These are phyloP conservation scores for Pythium insidiosum DNA, from an alignment of 352 stramenopile genomes.

Conservation along the genomic window DNA sequence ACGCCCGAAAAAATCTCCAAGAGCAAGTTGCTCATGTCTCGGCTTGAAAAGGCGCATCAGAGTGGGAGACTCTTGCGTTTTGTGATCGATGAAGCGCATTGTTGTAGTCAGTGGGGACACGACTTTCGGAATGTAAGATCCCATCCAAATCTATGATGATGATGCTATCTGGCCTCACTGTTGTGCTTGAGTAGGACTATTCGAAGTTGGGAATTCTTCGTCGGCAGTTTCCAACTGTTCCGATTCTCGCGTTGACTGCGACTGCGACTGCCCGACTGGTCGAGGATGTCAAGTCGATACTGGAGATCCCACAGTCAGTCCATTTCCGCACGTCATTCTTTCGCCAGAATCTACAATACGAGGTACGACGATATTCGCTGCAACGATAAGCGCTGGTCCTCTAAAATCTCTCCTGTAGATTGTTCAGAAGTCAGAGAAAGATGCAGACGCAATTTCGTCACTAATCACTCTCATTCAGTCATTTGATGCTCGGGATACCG, in stretches of 20 bases:
- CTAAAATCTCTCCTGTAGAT: no score
- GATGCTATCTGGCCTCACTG: no score
- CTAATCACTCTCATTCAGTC: constrained; percentile 77
- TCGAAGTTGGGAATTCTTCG: constrained; percentile 89
- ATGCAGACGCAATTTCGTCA: constrained; percentile 35
- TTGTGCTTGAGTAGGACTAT: constrained; percentile 75
- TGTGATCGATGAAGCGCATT: constrained; percentile 91
- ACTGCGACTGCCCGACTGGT: constrained; percentile 73
- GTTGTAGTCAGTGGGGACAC: constrained; percentile 78
- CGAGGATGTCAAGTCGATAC: constrained; percentile 63
- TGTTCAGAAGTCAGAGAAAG: constrained; percentile 34
- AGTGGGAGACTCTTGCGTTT: constrained; percentile 79
- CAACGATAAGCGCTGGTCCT: no score
- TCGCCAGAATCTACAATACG: constrained; percentile 88
- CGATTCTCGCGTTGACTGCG: constrained; percentile 88
- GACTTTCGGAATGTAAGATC: constrained; percentile 62
- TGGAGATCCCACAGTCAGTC: constrained; percentile 58
- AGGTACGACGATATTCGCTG: constrained; percentile 52
- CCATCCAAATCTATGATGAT: no score
- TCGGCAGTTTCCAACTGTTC: constrained; percentile 83
- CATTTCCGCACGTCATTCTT: constrained; percentile 91
- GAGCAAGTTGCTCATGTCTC: constrained; percentile 81
- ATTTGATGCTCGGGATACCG: constrained; percentile 41
- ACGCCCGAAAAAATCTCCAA: constrained; percentile 92
- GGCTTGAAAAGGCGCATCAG: constrained; percentile 87